Conservation (phyloP, 2,329 filamentous ascomycete genomes). For the Akanthomyces uredinophilus region DNA sequence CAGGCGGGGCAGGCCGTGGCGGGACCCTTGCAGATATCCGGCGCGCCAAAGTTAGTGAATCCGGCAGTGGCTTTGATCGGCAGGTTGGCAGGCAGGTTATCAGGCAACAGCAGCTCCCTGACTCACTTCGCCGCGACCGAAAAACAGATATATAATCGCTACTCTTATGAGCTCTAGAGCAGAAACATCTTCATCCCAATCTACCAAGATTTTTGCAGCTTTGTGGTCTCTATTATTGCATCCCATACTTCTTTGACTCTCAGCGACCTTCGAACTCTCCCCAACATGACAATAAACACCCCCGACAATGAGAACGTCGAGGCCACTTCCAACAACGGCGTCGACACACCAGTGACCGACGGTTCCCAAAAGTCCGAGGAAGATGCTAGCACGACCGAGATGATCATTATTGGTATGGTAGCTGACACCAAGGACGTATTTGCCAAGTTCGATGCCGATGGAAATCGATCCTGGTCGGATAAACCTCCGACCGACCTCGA, state of each 20-base stretch:
- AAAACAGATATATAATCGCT: too few species aligned
- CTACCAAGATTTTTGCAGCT: neutral
- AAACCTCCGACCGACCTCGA: conserved; percentile 49
- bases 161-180: too few species aligned
- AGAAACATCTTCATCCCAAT: neutral
- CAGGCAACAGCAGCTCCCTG: neutral
- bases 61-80: neutral
- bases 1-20: too few species aligned
- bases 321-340: neutral
- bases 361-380: neutral
- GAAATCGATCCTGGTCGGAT: conserved; percentile 50
- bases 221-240: neutral
- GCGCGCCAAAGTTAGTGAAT: neutral
- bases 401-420: conserved; percentile 31
- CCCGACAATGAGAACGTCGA: neutral
- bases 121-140: neutral
- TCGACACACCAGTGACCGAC: neutral
- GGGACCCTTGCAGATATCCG: too few species aligned
- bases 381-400: neutral
- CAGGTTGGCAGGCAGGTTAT: neutral
- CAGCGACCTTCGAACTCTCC: neutral
- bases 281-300: neutral
- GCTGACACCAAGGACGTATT: conserved; percentile 39
- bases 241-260: neutral
- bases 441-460: conserved; percentile 41